Percentiles rank a stretch among this genome's conserved stretches.
Evolutionary conservation across 1,139 yeast species (phyloP).

Genomic region (Hanseniaspora uvarum): DNA sequence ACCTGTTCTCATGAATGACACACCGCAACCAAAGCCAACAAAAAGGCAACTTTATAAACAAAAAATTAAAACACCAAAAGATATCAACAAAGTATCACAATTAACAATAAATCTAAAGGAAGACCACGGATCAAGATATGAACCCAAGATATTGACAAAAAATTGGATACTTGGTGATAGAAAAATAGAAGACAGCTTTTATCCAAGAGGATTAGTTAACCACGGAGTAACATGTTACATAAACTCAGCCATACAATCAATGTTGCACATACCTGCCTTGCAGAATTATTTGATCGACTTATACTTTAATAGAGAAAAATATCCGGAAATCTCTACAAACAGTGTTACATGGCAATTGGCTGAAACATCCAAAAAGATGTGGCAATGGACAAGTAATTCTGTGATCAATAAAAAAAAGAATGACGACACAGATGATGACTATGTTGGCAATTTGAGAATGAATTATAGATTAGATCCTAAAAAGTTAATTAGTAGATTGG

Average conservation of each 20-base stretch:
- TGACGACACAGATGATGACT: constrained; percentile 20
- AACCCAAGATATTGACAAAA: constrained; percentile 45
- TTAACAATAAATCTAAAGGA: constrained; percentile 41
- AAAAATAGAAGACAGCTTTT: constrained; percentile 24
- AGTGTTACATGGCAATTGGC: constrained; percentile 69
- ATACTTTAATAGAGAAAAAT: constrained; percentile 25
- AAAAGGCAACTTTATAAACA: constrained; percentile 1
- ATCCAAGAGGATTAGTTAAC: constrained; percentile 73
- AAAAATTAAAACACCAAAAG: constrained; percentile 7
- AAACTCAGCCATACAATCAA: constrained; percentile 86
- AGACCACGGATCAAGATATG: constrained; percentile 49
- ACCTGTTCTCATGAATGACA: constrained; percentile 36
- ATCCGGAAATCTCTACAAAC: constrained; percentile 36
- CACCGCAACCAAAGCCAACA: constrained; percentile 36
- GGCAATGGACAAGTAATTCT: constrained; percentile 27
- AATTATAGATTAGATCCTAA: constrained; percentile 50
- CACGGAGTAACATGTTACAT: constrained; percentile 95
- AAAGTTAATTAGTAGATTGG: constrained; percentile 58
- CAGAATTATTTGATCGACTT: constrained; percentile 72
- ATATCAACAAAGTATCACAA: constrained; percentile 1
- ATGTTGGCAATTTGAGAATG: constrained; percentile 27
- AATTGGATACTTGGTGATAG: constrained; percentile 47
- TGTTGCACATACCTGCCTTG: constrained; percentile 82
- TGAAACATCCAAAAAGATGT: constrained; percentile 57
- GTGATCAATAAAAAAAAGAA: constrained; percentile 24